These are phyloP conservation scores for Limonium bicolor DNA, from an alignment of 148 eudicot species.

Conservation along the genomic window DNA sequence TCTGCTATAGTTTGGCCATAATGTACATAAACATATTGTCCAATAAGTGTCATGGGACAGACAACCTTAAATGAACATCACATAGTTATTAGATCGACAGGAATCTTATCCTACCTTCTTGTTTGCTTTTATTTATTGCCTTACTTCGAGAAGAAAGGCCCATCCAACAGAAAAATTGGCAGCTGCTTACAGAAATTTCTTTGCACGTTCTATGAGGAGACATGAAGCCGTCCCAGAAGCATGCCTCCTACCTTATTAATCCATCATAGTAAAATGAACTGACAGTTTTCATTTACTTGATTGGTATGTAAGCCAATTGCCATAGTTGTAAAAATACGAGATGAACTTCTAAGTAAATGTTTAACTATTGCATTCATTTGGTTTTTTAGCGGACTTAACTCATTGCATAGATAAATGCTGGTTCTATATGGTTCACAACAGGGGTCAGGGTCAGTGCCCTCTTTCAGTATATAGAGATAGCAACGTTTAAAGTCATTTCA, in stretches of 20 bases:
- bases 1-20: slow-evolving; percentile 47
- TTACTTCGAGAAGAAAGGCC: slow-evolving; percentile 30
- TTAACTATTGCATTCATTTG: no score
- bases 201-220: slow-evolving; percentile 59
- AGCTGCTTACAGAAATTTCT: slow-evolving; percentile 49
- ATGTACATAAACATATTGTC: slow-evolving; percentile 65
- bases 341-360: background rate
- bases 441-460: slow-evolving; percentile 36
- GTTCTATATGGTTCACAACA: slow-evolving; percentile 5
- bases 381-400: no score
- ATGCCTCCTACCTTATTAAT: slow-evolving; percentile 13
- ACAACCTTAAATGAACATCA: slow-evolving; percentile 17
- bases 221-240: slow-evolving; percentile 37
- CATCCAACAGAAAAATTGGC: slow-evolving; percentile 38
- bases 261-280: background rate
- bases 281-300: background rate
- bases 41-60: slow-evolving; percentile 95
- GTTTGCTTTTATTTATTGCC: background rate
- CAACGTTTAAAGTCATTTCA: slow-evolving; percentile 15
- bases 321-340: background rate
- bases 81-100: no score
- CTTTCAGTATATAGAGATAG: slow-evolving; percentile 48
- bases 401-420: background rate
- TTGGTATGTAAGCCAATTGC: slow-evolving; percentile 39
- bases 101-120: no score